These are phyloP conservation scores for Mucor velutinosus DNA, from an alignment of 371 early-diverging fungal genomes.

Conservation along the genomic window DNA sequence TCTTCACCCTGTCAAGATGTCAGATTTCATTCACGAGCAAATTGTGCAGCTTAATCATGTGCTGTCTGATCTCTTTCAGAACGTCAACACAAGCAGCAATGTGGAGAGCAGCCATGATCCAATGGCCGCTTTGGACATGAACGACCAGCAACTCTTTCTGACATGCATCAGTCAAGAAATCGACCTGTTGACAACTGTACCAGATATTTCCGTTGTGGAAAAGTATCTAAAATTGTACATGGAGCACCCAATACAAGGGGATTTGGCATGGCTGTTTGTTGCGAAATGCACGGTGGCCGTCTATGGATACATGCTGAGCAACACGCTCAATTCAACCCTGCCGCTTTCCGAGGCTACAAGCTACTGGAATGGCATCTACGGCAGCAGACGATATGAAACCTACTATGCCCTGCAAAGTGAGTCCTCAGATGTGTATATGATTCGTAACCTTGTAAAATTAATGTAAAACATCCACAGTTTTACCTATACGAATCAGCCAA, in stretches of 20 bases:
- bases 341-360: constrained; percentile 64
- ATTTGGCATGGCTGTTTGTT: constrained; percentile 53
- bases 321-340: constrained; percentile 62
- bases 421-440: no score
- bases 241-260: neutral
- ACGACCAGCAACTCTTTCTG: neutral
- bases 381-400: constrained; percentile 43
- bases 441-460: no score
- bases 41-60: neutral
- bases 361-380: constrained; percentile 69
- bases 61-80: neutral
- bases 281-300: constrained; percentile 59
- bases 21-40: constrained; percentile 19
- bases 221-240: constrained; percentile 19
- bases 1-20: neutral
- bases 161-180: neutral
- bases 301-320: constrained; percentile 46
- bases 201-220: neutral
- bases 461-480: neutral
- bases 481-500: neutral
- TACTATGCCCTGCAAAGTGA: constrained; percentile 66
- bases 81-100: neutral
- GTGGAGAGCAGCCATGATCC: neutral
- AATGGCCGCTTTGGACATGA: neutral
- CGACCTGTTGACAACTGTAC: neutral